Base-by-base conservation (phyloP, 2,329 filamentous ascomycete species). In the Bipolaris zeicola region DNA sequence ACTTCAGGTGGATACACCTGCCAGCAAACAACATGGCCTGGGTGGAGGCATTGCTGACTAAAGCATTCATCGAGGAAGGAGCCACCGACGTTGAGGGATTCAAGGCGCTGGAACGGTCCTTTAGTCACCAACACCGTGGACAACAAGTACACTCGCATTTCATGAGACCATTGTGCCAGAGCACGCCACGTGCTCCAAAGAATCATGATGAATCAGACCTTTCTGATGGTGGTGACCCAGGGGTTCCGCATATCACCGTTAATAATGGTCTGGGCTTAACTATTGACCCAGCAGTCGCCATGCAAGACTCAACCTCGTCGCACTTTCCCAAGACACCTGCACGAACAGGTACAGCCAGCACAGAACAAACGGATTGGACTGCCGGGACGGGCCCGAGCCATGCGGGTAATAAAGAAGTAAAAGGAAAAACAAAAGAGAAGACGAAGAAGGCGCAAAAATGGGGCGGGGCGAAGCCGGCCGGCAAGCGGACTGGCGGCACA, bases 1-100 rank as follows among this genome's bases (percentile, higher is more conserved):
- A 64, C 22, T 79, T 80, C 38, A 66, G 78, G 18, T 80, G 78
- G 78, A 79, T 80, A 33, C 78, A 80, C 64, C 64, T 80, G 5
- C 78, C 78, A 14, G 78, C 76, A 0, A 80, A 80, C 52, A 81
- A 85, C 67, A 81, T 85, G 65, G 81, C 82, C 1, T 89, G 86
- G 86, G 82, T 85, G 4, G 85, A 88, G 70, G 81, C 85, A 0
- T 75, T 89, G 1, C 73, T 88, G n/a, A 84, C 85, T 1, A 88
- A 88, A 61, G 81, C 81, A 6, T 88, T 88, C 62, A 83, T 88
- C 33, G 86, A 89, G 68, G 83, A 85, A 36, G 85, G 85, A 0
- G 81, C 82, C 14, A 80, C 80, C n/a, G 86, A 88, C 66, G 81
- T 87, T 1, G 84, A 87, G 65, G 82, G 83, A 1, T 88, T 87